Percentiles rank a stretch among this genome's conserved stretches.
Evolutionary conservation across 495 filamentous ascomycete species (phyloP).

Genomic region (Penicillium mononematosum): DNA sequence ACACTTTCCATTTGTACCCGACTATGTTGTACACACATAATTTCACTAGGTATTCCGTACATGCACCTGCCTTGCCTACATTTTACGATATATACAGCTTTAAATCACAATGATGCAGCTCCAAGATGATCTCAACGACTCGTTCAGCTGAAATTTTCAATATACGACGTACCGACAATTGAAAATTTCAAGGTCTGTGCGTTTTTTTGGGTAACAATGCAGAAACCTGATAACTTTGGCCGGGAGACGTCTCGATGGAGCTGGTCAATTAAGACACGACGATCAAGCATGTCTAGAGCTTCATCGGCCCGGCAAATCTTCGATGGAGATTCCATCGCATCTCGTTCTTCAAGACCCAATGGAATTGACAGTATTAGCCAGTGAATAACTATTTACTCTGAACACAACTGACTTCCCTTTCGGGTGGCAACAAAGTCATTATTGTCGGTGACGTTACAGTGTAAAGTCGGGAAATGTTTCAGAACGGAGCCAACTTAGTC

Average conservation of each 20-base stretch:
- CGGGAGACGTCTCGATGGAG: neutral
- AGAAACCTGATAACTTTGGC: neutral
- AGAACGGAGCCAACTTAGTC: constrained; percentile 19
- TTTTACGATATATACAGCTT: neutral
- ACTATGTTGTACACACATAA: too few relatives aligned
- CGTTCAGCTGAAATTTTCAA: neutral
- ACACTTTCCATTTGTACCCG: neutral
- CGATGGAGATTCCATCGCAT: neutral
- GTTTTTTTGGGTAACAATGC: neutral
- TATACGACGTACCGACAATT: neutral
- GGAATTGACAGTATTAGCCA: neutral
- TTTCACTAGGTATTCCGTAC: neutral
- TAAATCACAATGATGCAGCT: constrained; percentile 2
- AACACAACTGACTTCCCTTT: neutral
- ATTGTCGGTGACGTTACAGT: neutral
- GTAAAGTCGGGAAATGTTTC: constrained; percentile 26
- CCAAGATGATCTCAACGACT: constrained; percentile 3
- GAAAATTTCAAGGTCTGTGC: constrained; percentile 8
- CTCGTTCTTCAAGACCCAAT: neutral
- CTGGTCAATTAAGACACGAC: constrained; percentile 15
- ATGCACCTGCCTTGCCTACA: constrained; percentile 2
- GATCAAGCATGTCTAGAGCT: constrained; percentile 24
- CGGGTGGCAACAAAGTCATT: constrained; percentile 9
- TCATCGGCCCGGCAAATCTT: constrained; percentile 8
- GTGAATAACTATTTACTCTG: neutral